Evolutionary conservation across 345 rosid species (phyloP).

Genomic region (Cardamine occulta): DNA sequence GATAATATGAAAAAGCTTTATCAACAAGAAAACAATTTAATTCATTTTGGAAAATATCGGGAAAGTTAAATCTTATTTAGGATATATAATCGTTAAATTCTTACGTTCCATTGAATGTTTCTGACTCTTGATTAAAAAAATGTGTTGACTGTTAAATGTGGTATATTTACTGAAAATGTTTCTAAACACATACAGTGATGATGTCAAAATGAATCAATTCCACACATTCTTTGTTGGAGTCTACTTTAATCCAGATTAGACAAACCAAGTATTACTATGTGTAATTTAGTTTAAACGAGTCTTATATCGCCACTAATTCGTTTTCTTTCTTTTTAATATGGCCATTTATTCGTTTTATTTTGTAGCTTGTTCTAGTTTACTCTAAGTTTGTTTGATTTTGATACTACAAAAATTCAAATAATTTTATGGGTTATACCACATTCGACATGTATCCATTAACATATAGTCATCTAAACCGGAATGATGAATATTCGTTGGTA

Average conservation of each 20-base stretch:
- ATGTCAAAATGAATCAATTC: constrained; percentile 23
- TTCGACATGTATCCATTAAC: too few relatives aligned
- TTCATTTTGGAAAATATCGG: not conserved
- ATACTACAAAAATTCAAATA: not conserved
- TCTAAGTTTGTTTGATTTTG: not conserved
- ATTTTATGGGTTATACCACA: too few relatives aligned
- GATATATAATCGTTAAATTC: not conserved
- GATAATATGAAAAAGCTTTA: constrained; percentile 21
- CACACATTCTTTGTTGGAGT: not conserved
- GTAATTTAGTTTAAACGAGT: not conserved
- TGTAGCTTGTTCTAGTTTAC: not conserved
- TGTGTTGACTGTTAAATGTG: not conserved
- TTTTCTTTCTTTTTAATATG: too few relatives aligned
- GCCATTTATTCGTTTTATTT: not conserved
- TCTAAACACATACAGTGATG: not conserved
- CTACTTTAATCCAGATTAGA: not conserved
- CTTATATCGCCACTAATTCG: not conserved
- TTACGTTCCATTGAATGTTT: not conserved
- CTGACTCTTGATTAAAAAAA: not conserved
- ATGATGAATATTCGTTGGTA: too few relatives aligned
- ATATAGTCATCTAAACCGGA: too few relatives aligned
- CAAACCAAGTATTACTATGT: not conserved
- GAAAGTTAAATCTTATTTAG: too few relatives aligned
- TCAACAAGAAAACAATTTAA: not conserved
- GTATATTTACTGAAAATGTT: not conserved